Conservation (phyloP, 2,329 filamentous ascomycete species). For the Trichoderma gracile region DNA sequence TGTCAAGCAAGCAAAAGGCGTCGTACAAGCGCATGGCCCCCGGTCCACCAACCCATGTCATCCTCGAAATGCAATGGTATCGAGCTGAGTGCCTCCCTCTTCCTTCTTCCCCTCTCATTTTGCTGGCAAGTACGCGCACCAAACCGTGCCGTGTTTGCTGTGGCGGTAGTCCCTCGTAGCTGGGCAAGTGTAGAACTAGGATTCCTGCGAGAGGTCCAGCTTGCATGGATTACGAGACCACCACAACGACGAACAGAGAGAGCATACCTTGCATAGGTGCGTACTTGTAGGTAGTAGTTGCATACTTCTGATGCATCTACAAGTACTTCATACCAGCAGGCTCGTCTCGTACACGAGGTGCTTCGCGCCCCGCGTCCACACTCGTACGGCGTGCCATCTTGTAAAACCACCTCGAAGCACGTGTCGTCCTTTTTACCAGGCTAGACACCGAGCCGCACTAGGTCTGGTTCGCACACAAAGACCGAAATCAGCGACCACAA, state of each 20-base stretch:
- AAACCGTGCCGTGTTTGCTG: neutral
- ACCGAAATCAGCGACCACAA: conserved; percentile 7
- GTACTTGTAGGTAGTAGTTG: conserved; percentile 1
- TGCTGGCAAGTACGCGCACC: neutral
- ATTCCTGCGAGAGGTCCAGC: conserved; percentile 10
- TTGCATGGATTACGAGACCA: neutral
- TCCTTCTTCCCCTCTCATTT: neutral
- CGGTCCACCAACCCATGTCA: neutral
- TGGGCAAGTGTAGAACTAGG: neutral
- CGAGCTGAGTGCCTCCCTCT: neutral
- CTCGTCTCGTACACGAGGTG: neutral
- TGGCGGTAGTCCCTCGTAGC: neutral
- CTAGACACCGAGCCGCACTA: neutral
- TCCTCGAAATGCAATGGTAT: neutral
- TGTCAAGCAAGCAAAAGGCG: conserved; percentile 3
- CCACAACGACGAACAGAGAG: neutral
- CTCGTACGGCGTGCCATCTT: neutral
- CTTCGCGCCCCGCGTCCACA: neutral
- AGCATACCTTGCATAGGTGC: neutral
- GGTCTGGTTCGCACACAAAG: neutral
- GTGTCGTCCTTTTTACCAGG: neutral
- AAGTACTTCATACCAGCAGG: neutral
- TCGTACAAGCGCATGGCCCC: neutral
- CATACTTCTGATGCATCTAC: conserved; percentile 4
- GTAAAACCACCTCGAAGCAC: neutral